These are phyloP conservation scores for Yamadazyma triangularis DNA, from an alignment of 1,139 yeast genomes.

Conservation along the genomic window DNA sequence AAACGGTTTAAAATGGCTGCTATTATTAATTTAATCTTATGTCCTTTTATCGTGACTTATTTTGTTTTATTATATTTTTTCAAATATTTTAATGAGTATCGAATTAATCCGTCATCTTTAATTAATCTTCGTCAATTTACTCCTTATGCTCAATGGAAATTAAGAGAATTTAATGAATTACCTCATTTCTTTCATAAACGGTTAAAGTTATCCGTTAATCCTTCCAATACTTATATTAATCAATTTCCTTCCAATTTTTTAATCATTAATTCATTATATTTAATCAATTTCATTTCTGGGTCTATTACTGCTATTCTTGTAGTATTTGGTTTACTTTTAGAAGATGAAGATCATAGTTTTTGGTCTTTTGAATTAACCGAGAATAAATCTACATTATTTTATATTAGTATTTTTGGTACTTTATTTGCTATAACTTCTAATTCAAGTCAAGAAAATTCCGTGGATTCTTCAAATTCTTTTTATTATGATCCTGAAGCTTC, in stretches of 20 bases:
- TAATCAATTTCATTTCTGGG: conserved; percentile 77
- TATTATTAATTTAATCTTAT: conserved; percentile 67
- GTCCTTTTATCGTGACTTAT: conserved; percentile 84
- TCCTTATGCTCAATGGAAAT: conserved; percentile 92
- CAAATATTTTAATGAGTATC: conserved; percentile 88
- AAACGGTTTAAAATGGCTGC: conserved; percentile 88
- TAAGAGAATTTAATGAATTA: conserved; percentile 89
- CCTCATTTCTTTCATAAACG: conserved; percentile 83
- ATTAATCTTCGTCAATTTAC: conserved; percentile 83
- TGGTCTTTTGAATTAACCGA: conserved; percentile 84
- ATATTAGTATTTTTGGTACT: conserved; percentile 82
- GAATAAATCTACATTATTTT: conserved; percentile 78
- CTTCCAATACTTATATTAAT: conserved; percentile 79
- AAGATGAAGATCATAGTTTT: conserved; percentile 75
- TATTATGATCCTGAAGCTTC: conserved; percentile 90
- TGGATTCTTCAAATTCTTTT: conserved; percentile 25
- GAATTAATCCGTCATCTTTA: conserved; percentile 79
- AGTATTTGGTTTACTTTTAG: conserved; percentile 70
- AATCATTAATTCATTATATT: conserved; percentile 47
- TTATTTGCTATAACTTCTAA: conserved; percentile 63
- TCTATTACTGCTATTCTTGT: conserved; percentile 88
- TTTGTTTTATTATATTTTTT: conserved; percentile 80
- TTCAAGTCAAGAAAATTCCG: conserved; percentile 27
- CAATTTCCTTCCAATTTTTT: conserved; percentile 86
- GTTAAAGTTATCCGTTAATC: conserved; percentile 67